Evolutionary conservation across 441 rosid genomes (phyloP).

Genomic region (Mallotus repandus): DNA sequence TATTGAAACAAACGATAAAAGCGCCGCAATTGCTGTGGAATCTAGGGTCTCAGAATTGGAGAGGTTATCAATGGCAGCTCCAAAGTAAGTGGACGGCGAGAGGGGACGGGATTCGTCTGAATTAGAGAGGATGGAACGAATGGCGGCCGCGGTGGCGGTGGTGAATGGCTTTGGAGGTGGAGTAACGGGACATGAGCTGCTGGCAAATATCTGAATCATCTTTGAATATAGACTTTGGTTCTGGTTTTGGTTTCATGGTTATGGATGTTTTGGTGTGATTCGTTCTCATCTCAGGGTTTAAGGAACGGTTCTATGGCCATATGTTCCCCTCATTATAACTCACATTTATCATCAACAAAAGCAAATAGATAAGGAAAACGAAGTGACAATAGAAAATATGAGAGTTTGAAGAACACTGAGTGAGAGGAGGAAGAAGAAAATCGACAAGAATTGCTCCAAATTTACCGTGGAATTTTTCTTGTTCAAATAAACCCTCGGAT

Average conservation of each 20-base stretch:
- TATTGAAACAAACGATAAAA: conserved; percentile 63
- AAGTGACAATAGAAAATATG: too few relatives aligned
- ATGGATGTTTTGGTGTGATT: too few relatives aligned
- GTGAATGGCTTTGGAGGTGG: conserved; percentile 77
- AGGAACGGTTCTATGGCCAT: not conserved
- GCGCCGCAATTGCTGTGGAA: conserved; percentile 63
- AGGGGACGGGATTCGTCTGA: conserved; percentile 64
- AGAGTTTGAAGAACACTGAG: too few relatives aligned
- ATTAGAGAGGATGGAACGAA: conserved; percentile 67
- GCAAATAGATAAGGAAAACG: too few relatives aligned
- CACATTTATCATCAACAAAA: too few relatives aligned
- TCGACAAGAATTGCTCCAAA: too few relatives aligned
- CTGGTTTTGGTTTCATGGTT: not conserved
- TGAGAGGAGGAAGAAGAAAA: too few relatives aligned
- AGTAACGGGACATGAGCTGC: conserved; percentile 84
- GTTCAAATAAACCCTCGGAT: too few relatives aligned
- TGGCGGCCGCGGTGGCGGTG: conserved; percentile 88
- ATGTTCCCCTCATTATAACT: too few relatives aligned
- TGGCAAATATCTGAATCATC: conserved; percentile 64
- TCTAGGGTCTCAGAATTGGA: conserved; percentile 42
- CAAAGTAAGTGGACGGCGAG: conserved; percentile 62
- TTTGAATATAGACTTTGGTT: conserved; percentile 35
- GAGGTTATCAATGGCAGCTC: conserved; percentile 65
- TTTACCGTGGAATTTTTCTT: too few relatives aligned
- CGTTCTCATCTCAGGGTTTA: not conserved